Percentiles rank a stretch among this genome's conserved stretches.
Conservation (phyloP, 2,329 filamentous ascomycete genomes). For the Lizonia empirigonia region DNA sequence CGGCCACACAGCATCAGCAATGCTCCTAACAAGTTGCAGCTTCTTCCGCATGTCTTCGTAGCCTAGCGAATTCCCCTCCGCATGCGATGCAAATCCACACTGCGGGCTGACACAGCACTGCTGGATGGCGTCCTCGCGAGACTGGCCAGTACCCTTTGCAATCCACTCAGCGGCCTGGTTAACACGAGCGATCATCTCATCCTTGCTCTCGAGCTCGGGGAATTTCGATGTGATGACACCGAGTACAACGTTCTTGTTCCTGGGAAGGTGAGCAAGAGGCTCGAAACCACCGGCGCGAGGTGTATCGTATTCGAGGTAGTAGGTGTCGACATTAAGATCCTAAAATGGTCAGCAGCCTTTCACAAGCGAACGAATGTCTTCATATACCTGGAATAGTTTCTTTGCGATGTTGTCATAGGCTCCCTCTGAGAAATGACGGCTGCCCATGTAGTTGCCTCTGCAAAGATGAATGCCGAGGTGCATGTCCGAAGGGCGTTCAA, state of each 20-base stretch:
- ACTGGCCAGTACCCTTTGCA: constrained; percentile 69
- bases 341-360: constrained; percentile 15
- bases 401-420: constrained; percentile 55
- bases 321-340: constrained; percentile 49
- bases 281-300: constrained; percentile 56
- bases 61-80: constrained; percentile 71
- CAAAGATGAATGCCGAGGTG: constrained; percentile 80
- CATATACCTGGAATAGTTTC: constrained; percentile 47
- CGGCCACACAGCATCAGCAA: constrained; percentile 76
- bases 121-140: constrained; percentile 69
- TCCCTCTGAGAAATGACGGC: constrained; percentile 55
- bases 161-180: constrained; percentile 66
- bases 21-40: constrained; percentile 70
- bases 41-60: constrained; percentile 76
- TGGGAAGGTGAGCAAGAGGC: constrained; percentile 52
- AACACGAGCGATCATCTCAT: constrained; percentile 55
- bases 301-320: constrained; percentile 55
- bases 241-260: constrained; percentile 55
- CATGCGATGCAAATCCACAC: constrained; percentile 66
- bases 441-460: constrained; percentile 56
- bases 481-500: constrained; percentile 69
- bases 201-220: constrained; percentile 52
- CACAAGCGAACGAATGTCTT: not conserved
- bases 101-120: constrained; percentile 57
- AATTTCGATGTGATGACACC: constrained; percentile 56